phyloP scores from a whole-genome alignment of 1,139 yeast species.

The Hansenula anomala region DNA sequence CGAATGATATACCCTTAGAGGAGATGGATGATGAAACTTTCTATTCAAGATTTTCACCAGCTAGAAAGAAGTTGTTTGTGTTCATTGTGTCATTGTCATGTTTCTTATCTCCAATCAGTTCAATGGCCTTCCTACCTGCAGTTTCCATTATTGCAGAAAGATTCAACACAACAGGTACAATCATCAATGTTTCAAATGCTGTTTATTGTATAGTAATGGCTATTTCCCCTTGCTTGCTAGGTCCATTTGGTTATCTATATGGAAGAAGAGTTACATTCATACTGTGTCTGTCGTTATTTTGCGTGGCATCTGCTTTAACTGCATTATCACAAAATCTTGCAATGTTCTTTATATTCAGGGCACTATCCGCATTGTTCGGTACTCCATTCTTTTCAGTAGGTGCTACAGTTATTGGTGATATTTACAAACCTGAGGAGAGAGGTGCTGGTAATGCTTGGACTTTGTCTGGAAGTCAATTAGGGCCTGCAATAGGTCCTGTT shows the following conservation, averaged over 20 bases:
- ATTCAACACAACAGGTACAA: constrained; percentile 40
- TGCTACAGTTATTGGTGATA: constrained; percentile 41
- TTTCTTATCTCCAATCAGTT: constrained; percentile 39
- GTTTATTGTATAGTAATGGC: constrained; percentile 47
- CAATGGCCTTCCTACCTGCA: constrained; percentile 44
- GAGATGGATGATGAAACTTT: constrained; percentile 4
- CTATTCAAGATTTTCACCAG: constrained; percentile 10
- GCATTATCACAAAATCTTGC: constrained; percentile 44
- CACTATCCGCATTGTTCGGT: constrained; percentile 44
- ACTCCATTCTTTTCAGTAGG: constrained; percentile 47
- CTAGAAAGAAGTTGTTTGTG: constrained; percentile 18
- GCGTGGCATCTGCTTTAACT: constrained; percentile 33
- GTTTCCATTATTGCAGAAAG: constrained; percentile 40
- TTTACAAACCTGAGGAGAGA: constrained; percentile 40
- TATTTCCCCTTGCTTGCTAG: constrained; percentile 41
- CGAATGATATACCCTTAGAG: not conserved
- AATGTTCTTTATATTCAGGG: constrained; percentile 44
- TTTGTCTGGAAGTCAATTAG: constrained; percentile 41
- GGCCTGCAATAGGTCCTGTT: constrained; percentile 45
- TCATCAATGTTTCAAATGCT: constrained; percentile 45
- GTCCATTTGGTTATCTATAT: constrained; percentile 45
- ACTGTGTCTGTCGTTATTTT: constrained; percentile 30
- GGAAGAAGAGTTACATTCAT: constrained; percentile 42
- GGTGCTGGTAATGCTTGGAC: constrained; percentile 43
- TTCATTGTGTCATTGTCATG: constrained; percentile 25